phyloP scores from a whole-genome alignment of 2,329 filamentous ascomycete genomes.

The Curvularia lunata region DNA sequence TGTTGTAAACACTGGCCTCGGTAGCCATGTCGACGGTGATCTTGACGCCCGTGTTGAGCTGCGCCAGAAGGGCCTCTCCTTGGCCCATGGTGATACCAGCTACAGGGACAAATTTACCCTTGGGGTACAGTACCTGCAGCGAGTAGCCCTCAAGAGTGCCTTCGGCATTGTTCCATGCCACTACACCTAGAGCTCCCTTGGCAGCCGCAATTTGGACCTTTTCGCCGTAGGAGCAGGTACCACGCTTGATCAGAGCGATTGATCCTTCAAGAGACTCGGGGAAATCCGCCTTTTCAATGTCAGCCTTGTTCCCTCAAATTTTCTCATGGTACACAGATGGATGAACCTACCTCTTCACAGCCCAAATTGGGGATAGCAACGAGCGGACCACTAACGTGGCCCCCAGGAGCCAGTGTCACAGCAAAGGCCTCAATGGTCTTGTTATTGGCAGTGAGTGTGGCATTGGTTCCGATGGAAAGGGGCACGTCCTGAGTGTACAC shows the following conservation, averaged over 20 bases:
- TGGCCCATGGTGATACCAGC: constrained; percentile 69
- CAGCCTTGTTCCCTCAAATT: not conserved
- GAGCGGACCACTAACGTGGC: constrained; percentile 38
- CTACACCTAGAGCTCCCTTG: constrained; percentile 67
- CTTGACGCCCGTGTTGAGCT: constrained; percentile 54
- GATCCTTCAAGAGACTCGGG: constrained; percentile 64
- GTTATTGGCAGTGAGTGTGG: constrained; percentile 40
- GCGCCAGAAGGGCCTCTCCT: constrained; percentile 62
- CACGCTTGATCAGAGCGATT: constrained; percentile 74
- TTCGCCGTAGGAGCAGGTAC: constrained; percentile 71
- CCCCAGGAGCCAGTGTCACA: constrained; percentile 40
- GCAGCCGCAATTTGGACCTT: constrained; percentile 69
- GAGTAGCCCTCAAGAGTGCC: constrained; percentile 58
- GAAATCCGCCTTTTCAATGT: constrained; percentile 61
- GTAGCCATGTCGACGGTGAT: constrained; percentile 39
- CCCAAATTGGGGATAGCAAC: constrained; percentile 45
- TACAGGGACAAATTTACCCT: constrained; percentile 66
- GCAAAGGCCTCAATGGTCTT: constrained; percentile 36
- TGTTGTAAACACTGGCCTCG: constrained; percentile 32
- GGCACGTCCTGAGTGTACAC: constrained; percentile 41
- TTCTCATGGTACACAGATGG: not conserved
- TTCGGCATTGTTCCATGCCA: constrained; percentile 73
- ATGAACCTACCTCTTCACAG: constrained; percentile 38
- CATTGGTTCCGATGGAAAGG: constrained; percentile 32
- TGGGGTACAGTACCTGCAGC: constrained; percentile 57